Conservation (phyloP, 164 flowering plant species). For the Kalanchoe fedtschenkoi region DNA sequence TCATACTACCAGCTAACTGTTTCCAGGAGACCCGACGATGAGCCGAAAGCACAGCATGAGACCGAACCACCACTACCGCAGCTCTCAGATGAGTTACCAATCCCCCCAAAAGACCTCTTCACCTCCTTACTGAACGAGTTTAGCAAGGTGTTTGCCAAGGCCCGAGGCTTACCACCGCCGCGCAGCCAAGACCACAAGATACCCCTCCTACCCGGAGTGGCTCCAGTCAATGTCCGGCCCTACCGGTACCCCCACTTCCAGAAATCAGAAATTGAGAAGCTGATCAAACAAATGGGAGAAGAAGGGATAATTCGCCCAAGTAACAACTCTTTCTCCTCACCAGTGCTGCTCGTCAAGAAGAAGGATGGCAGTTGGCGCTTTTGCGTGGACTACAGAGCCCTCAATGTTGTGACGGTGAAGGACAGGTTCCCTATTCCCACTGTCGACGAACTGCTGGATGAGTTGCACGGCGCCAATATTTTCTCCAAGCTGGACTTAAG, state of each 20-base stretch:
- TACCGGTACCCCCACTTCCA: neutral
- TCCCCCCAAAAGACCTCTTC: too few species aligned
- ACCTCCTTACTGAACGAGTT: too few species aligned
- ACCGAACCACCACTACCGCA: too few species aligned
- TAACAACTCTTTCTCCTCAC: neutral
- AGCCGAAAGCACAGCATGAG: too few species aligned
- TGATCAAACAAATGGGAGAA: neutral
- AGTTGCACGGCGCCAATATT: neutral
- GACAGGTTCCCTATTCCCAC: too few species aligned
- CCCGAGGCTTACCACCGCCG: neutral
- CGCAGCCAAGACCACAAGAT: neutral
- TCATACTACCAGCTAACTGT: too few species aligned
- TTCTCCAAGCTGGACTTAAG: slow-evolving; percentile 6
- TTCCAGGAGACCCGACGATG: too few species aligned
- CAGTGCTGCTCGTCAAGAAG: neutral
- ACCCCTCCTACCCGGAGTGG: neutral
- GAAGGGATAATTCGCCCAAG: neutral
- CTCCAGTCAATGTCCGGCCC: neutral
- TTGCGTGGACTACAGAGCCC: slow-evolving; percentile 7
- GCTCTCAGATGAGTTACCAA: too few species aligned
- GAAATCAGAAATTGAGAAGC: too few species aligned
- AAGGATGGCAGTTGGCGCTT: too few species aligned
- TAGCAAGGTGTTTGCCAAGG: neutral
- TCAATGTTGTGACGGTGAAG: slow-evolving; percentile 9
- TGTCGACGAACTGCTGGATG: slow-evolving; percentile 11